A percentile compares a stretch with the other conserved stretches of the same genome.
Evolutionary conservation across 163 green algal species (phyloP).

Genomic region (Trebouxiophyceae sp.): DNA sequence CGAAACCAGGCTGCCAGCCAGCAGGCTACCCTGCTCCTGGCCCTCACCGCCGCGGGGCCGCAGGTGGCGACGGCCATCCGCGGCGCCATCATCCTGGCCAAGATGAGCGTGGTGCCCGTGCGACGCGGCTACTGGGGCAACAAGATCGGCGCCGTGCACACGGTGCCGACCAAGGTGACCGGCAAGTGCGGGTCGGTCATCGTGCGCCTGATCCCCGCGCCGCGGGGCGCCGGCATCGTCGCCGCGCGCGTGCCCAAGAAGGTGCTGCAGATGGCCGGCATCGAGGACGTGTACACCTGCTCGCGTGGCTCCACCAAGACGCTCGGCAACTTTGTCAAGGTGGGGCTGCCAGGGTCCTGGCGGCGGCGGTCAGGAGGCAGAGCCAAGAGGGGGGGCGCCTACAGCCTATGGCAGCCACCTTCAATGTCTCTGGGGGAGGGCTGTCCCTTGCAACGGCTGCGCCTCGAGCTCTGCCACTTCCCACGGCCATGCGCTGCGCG

Average conservation of each 20-base stretch:
- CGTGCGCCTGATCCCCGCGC: constrained; percentile 94
- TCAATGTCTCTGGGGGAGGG: too few relatives aligned
- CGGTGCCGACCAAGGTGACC: constrained; percentile 84
- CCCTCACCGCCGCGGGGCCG: too few relatives aligned
- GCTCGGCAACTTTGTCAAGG: constrained; percentile 98
- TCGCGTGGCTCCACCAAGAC: constrained; percentile 94
- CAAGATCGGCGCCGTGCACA: constrained; percentile 92
- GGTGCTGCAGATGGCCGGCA: constrained; percentile 98
- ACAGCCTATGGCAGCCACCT: too few relatives aligned
- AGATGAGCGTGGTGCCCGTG: constrained; percentile 92
- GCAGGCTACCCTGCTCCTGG: too few relatives aligned
- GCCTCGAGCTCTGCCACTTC: too few relatives aligned
- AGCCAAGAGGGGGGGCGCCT: too few relatives aligned
- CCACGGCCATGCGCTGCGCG: too few relatives aligned
- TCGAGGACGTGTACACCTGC: constrained; percentile 98
- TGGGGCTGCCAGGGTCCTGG: too few relatives aligned
- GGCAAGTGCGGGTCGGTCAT: constrained; percentile 95
- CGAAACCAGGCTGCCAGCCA: too few relatives aligned
- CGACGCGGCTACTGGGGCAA: constrained; percentile 98
- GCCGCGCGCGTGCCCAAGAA: constrained; percentile 97
- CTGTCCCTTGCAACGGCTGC: too few relatives aligned
- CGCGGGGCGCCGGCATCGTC: constrained; percentile 93
- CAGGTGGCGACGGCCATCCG: constrained; percentile 92
- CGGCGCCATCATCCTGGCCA: constrained; percentile 96
- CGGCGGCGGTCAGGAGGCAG: too few relatives aligned